Evolutionary conservation across 768 basidiomycete species (phyloP).

Genomic region (Pleurotus citrinopileatus): DNA sequence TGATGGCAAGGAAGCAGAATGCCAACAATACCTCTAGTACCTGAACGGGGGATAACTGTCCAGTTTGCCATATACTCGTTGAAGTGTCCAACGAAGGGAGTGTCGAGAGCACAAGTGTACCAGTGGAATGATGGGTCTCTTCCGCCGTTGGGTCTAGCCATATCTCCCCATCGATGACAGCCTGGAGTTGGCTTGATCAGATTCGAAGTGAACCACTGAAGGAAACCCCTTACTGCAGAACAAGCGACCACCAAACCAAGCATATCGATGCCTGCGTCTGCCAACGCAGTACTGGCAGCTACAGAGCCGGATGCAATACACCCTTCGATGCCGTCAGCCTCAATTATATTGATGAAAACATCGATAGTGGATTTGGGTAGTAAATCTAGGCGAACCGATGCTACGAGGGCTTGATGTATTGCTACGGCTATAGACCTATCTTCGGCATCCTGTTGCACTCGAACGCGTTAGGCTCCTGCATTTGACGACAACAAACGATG

Average conservation of each 20-base stretch:
- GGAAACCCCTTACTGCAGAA: conserved; percentile 54
- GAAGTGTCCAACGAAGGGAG: conserved; percentile 86
- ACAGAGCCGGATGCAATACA: conserved; percentile 84
- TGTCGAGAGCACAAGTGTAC: conserved; percentile 75
- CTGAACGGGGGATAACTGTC: conserved; percentile 54
- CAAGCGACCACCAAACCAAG: conserved; percentile 84
- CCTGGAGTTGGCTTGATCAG: conserved; percentile 33
- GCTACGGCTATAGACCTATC: conserved; percentile 81
- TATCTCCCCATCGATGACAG: conserved; percentile 51
- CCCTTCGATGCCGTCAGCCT: conserved; percentile 89
- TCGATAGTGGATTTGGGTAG: conserved; percentile 96
- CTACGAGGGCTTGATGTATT: conserved; percentile 81
- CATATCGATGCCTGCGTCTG: conserved; percentile 92
- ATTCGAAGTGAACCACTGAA: background rate
- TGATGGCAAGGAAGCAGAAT: background rate
- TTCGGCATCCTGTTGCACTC: conserved; percentile 78
- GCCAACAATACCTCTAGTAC: conserved; percentile 50
- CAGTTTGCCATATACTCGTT: conserved; percentile 87
- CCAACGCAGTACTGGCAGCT: conserved; percentile 87
- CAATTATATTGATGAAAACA: conserved; percentile 84
- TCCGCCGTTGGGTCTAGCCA: conserved; percentile 81
- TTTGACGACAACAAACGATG: conserved; percentile 4
- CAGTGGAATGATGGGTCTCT: conserved; percentile 56
- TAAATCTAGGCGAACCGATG: conserved; percentile 82
- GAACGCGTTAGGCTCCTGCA: conserved; percentile 10